Percentiles rank a stretch among this genome's conserved stretches.
Evolutionary conservation across 202 grass and related monocot species (phyloP).

Genomic region (Setaria italica): DNA sequence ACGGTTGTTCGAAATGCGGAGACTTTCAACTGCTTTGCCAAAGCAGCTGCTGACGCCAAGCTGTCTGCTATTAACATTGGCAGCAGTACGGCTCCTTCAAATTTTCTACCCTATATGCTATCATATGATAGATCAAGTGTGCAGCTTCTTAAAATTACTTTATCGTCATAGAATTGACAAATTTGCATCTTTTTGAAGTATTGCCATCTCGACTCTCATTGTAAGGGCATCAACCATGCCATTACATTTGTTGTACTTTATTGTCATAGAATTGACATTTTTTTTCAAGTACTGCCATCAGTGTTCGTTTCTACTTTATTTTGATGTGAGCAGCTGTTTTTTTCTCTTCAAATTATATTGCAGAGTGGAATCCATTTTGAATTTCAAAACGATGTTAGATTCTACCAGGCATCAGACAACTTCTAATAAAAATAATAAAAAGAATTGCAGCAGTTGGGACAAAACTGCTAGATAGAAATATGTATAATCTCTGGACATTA

Average conservation of each 20-base stretch:
- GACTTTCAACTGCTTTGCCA: conserved; percentile 81
- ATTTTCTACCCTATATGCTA: conserved; percentile 78
- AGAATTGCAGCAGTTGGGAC: not conserved
- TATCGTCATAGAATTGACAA: not conserved
- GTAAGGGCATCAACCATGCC: too few relatives aligned
- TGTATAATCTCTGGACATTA: conserved; percentile 8
- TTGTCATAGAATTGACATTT: too few relatives aligned
- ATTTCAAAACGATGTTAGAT: not conserved
- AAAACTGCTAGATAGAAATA: not conserved
- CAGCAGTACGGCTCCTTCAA: conserved; percentile 36
- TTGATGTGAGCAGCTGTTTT: not conserved
- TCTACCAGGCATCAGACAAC: not conserved
- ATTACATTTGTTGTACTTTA: not conserved
- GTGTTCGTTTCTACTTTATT: not conserved
- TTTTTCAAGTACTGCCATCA: not conserved
- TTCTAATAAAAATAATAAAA: not conserved
- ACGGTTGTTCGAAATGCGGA: conserved; percentile 74
- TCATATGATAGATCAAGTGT: conserved; percentile 87
- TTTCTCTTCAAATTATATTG: too few relatives aligned
- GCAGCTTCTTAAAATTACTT: conserved; percentile 68
- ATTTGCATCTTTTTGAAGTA: not conserved
- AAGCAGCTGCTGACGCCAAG: conserved; percentile 52
- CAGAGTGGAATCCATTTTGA: not conserved
- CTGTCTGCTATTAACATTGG: conserved; percentile 69
- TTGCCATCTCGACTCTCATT: not conserved